These are phyloP conservation scores for Musa schizocarpa DNA, from an alignment of 176 grass and related monocot species.

Conservation along the genomic window DNA sequence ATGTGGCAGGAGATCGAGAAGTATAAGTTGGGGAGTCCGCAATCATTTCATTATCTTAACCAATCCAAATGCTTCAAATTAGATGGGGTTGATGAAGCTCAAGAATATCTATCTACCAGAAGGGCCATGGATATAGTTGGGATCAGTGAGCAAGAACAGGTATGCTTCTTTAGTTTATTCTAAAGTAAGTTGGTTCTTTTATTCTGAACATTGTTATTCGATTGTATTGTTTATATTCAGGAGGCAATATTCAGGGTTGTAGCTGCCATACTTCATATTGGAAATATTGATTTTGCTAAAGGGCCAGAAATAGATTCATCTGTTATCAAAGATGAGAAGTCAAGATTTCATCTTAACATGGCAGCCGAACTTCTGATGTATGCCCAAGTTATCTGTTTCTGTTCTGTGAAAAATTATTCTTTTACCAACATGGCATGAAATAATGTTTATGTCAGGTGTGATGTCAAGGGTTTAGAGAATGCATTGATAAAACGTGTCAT, in stretches of 20 bases:
- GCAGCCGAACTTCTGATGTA: constrained; percentile 90
- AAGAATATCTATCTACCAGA: constrained; percentile 88
- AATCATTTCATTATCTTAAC: constrained; percentile 83
- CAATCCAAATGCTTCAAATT: constrained; percentile 81
- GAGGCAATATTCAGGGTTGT: constrained; percentile 95
- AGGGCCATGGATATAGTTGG: constrained; percentile 94
- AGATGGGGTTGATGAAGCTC: constrained; percentile 70
- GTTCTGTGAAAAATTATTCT: constrained; percentile 17
- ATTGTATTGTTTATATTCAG: constrained; percentile 39
- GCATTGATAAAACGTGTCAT: constrained; percentile 77
- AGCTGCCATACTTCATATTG: constrained; percentile 95
- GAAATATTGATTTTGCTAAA: constrained; percentile 86
- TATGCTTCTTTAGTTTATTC: constrained; percentile 19
- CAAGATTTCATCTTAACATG: constrained; percentile 79
- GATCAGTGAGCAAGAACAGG: constrained; percentile 81
- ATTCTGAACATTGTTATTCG: constrained; percentile 17
- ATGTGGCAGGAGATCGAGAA: constrained; percentile 59
- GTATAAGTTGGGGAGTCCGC: constrained; percentile 60
- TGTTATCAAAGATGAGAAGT: constrained; percentile 82
- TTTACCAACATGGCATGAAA: constrained; percentile 3
- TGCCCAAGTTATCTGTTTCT: constrained; percentile 22
- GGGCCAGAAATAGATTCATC: constrained; percentile 89
- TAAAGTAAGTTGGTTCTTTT: not conserved
- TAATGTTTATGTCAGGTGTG: constrained; percentile 53
- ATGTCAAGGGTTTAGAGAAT: constrained; percentile 66